These are phyloP conservation scores for Pythium oligandrum DNA, from an alignment of 352 stramenopile genomes.

Conservation along the genomic window DNA sequence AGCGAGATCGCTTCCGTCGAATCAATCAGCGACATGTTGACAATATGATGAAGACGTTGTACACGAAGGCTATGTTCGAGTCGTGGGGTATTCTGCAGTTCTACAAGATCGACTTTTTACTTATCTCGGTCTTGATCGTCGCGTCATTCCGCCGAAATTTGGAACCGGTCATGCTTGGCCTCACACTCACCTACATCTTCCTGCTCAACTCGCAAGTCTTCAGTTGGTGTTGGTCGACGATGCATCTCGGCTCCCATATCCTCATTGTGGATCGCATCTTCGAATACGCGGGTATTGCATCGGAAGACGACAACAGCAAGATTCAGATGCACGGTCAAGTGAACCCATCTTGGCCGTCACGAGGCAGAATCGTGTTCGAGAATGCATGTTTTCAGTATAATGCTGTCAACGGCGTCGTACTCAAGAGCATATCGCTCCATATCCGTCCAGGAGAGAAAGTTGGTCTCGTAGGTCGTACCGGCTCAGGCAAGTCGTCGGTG, in stretches of 20 bases:
- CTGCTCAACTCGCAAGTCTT: conserved; percentile 20
- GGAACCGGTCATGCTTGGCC: conserved; percentile 45
- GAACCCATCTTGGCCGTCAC: conserved; percentile 2
- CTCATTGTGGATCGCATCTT: conserved; percentile 16
- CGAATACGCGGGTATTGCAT: conserved; percentile 10
- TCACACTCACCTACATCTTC: conserved; percentile 71
- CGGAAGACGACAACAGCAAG: conserved; percentile 33
- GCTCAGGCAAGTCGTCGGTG: conserved; percentile 15
- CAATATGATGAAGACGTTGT: conserved; percentile 13
- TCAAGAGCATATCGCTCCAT: conserved; percentile 30
- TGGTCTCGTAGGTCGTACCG: conserved; percentile 78
- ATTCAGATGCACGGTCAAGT: background rate
- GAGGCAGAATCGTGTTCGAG: conserved; percentile 23
- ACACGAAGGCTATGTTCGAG: conserved; percentile 13
- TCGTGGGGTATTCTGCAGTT: conserved; percentile 16
- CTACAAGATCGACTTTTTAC: conserved; percentile 16
- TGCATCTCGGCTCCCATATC: conserved; percentile 37
- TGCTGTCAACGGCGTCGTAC: conserved; percentile 1
- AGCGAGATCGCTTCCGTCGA: conserved; percentile 12
- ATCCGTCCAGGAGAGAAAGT: conserved; percentile 42
- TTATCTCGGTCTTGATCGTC: conserved; percentile 15
- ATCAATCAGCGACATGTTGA: conserved; percentile 14
- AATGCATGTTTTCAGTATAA: conserved; percentile 18
- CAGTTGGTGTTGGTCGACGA: conserved; percentile 43
- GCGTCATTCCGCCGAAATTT: conserved; percentile 10